Evolutionary conservation across 2,329 filamentous ascomycete species (phyloP), one percentile per base, ranked within the genome.

Genomic region (Trichoderma harzianum): DNA sequence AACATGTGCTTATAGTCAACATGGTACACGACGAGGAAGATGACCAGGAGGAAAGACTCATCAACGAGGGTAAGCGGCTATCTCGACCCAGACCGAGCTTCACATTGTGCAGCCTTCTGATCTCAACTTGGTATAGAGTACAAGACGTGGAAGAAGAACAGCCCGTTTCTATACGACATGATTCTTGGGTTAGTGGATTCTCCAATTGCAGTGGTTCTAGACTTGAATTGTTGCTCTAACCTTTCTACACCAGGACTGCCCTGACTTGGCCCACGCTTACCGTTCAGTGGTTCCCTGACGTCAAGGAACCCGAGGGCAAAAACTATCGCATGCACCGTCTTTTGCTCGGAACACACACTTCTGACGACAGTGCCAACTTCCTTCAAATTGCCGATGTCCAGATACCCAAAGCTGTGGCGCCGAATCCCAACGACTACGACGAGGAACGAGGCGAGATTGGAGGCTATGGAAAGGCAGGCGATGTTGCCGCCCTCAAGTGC

Each of bases 91-190:
- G 16, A 24, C 58, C 18, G 63, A 24, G 16, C 39, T 47, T 24
- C 30, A 7, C 47, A 34, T 12, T 16, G 53, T n/a, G 24, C 39
- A 21, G 60, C 28, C 3, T 4, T 53, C 69, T 73, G 18, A 77
- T 55, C 34, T 53, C 21, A 30, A n/a, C 60, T 55, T 7, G 39
- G 21, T 39, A 53, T 77, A 94, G 96, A 99, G 82, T 99, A 99
- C 89, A 99, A 99, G 83, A 98, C 95, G 76, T 99, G 96, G 96
- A 99, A 99, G 88, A 99, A 99, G 87, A 99, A 99, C 83, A 94
- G 93, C 75, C 95, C 96, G 4, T 98, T 98, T 80, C 92, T 99
- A 77, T 99, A 99, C 82, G 96, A 99, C 81, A 93, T 98, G 90
- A 96, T 99, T 75, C 87, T 98, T 74, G 95, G 91, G 90, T 91